These are phyloP conservation scores for Artomyces pyxidatus DNA, from an alignment of 768 basidiomycete species.

Conservation along the genomic window DNA sequence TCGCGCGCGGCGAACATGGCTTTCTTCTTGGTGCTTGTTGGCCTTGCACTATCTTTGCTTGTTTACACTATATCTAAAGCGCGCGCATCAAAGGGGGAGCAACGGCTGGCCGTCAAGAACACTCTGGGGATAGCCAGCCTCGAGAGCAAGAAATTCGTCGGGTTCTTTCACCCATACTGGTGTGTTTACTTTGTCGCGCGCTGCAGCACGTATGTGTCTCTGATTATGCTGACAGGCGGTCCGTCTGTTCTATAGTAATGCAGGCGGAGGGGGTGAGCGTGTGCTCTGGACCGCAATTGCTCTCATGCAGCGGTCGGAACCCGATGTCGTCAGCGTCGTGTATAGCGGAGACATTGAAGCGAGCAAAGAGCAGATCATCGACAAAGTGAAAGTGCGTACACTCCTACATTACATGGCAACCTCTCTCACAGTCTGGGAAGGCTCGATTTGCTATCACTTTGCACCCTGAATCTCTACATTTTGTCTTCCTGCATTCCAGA, in stretches of 20 bases:
- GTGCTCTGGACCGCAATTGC: constrained; percentile 91
- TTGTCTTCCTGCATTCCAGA: constrained; percentile 72
- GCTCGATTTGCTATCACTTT: constrained; percentile 75
- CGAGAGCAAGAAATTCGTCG: constrained; percentile 40
- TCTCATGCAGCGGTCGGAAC: constrained; percentile 60
- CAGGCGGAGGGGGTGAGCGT: constrained; percentile 93
- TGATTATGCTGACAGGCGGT: constrained; percentile 18
- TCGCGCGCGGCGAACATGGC: no score
- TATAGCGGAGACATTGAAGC: constrained; percentile 86
- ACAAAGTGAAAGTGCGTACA: constrained; percentile 62
- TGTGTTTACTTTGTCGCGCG: constrained; percentile 27
- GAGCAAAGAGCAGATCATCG: constrained; percentile 71
- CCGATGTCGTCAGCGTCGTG: constrained; percentile 62
- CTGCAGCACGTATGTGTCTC: constrained; percentile 7
- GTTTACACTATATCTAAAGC: no score
- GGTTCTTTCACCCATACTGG: constrained; percentile 97
- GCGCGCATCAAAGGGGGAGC: no score
- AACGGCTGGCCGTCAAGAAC: background rate
- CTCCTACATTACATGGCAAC: background rate
- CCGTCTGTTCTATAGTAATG: constrained; percentile 51
- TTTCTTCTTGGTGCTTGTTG: no score
- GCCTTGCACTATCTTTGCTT: no score
- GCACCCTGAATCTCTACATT: constrained; percentile 56
- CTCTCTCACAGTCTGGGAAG: constrained; percentile 28
- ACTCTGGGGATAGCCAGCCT: constrained; percentile 8